Percentiles rank a stretch among this genome's conserved stretches.
These are phyloP conservation scores for Botrytis tulipae DNA, from an alignment of 2,329 filamentous ascomycete genomes.

Conservation along the genomic window DNA sequence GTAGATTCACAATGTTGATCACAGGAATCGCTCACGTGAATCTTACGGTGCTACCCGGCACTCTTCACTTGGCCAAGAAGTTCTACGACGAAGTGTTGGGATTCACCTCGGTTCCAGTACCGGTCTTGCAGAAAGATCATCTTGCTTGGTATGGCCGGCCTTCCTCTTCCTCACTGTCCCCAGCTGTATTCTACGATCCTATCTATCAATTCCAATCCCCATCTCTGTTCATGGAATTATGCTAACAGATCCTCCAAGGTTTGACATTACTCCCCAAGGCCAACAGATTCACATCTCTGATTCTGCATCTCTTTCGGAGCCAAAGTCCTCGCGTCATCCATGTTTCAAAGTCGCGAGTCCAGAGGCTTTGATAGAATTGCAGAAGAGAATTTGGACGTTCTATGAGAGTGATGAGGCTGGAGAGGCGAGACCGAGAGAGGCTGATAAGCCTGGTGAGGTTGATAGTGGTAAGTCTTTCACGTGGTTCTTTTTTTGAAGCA, in stretches of 20 bases:
- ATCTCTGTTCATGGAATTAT: background rate
- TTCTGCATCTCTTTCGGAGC: slow-evolving; percentile 40
- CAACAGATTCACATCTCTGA: slow-evolving; percentile 58
- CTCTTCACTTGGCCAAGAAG: slow-evolving; percentile 49
- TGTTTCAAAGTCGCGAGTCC: slow-evolving; percentile 54
- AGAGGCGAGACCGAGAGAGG: slow-evolving; percentile 50
- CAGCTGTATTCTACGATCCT: background rate
- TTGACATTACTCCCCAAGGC: slow-evolving; percentile 53
- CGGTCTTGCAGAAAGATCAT: slow-evolving; percentile 48
- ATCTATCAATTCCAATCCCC: background rate
- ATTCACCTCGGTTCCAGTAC: slow-evolving; percentile 52
- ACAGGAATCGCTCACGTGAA: slow-evolving; percentile 57
- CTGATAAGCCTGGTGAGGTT: slow-evolving; percentile 53
- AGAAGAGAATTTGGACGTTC: slow-evolving; percentile 52
- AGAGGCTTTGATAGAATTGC: slow-evolving; percentile 49
- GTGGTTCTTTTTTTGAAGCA: background rate
- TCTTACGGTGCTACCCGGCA: slow-evolving; percentile 54
- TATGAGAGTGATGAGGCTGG: slow-evolving; percentile 44
- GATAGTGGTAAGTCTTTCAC: slow-evolving; percentile 41
- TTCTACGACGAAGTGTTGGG: slow-evolving; percentile 59
- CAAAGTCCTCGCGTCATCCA: slow-evolving; percentile 51
- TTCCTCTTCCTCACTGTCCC: background rate
- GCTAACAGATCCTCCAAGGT: slow-evolving; percentile 38
- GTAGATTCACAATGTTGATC: slow-evolving; percentile 39
- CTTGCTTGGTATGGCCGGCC: slow-evolving; percentile 51